A percentile compares a stretch with the other conserved stretches of the same genome.
phyloP scores from a whole-genome alignment of 73 alveolate species.

The Paraurostyla sp. region DNA sequence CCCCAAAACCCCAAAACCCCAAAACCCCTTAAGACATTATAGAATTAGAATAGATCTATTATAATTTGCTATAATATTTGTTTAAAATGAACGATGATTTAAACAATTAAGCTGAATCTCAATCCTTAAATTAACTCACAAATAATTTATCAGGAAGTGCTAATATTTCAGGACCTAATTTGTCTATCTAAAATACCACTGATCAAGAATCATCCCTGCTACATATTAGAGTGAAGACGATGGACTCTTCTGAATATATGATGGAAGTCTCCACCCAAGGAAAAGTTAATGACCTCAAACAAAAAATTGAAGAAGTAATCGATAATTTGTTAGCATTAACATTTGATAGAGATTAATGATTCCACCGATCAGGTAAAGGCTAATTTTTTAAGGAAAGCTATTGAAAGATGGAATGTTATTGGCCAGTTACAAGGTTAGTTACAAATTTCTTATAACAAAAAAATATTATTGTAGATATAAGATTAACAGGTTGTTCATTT shows the following conservation, averaged over 20 bases:
- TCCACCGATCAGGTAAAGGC: conserved; percentile 85
- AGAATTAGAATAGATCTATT: too few relatives aligned
- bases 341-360: conserved; percentile 66
- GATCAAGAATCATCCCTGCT: background rate
- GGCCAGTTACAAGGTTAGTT: conserved; percentile 64
- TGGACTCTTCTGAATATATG: conserved; percentile 67
- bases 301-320: conserved; percentile 59
- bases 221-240: conserved; percentile 62
- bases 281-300: conserved; percentile 67
- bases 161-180: background rate
- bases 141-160: background rate
- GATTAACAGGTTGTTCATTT: conserved; percentile 91
- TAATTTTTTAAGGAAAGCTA: conserved; percentile 89
- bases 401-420: conserved; percentile 82
- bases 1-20: conserved; percentile 47
- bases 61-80: background rate
- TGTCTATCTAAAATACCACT: background rate
- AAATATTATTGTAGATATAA: conserved; percentile 80
- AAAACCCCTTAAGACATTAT: too few relatives aligned
- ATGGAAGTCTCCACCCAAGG: conserved; percentile 41
- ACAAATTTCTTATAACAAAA: background rate
- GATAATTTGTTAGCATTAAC: background rate
- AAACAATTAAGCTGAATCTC: background rate
- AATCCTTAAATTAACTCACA: background rate
- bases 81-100: conserved; percentile 3